Evolutionary conservation across 2,329 filamentous ascomycete species (phyloP).

Genomic region (Calonectria crousiana): DNA sequence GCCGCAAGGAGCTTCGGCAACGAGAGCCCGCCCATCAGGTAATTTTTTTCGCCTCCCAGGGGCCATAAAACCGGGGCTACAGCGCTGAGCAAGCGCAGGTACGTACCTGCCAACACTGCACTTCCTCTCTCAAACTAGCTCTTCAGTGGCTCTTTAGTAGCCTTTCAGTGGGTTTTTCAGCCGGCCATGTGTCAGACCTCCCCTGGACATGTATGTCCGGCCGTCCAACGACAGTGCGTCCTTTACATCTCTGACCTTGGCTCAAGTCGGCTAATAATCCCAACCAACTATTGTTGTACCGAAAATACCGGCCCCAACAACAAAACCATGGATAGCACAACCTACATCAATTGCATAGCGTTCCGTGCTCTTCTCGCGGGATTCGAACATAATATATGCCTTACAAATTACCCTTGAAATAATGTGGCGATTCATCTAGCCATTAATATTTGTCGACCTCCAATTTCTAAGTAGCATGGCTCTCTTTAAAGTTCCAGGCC

Average conservation of each 20-base stretch:
- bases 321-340: background rate
- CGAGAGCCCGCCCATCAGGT: slow-evolving; percentile 39
- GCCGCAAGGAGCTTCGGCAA: slow-evolving; percentile 44
- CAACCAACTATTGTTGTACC: slow-evolving; percentile 30
- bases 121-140: background rate
- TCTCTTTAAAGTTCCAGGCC: background rate
- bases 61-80: slow-evolving; percentile 14
- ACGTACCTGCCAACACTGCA: slow-evolving; percentile 12
- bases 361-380: background rate
- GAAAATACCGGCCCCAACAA: slow-evolving; percentile 21
- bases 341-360: background rate
- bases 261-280: slow-evolving; percentile 30
- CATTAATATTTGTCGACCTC: background rate
- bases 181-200: background rate
- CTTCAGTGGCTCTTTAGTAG: slow-evolving; percentile 16
- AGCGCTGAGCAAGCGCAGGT: background rate
- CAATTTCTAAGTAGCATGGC: background rate
- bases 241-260: slow-evolving; percentile 17
- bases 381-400: background rate
- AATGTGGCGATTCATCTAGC: background rate
- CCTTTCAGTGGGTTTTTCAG: slow-evolving; percentile 24
- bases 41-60: slow-evolving; percentile 36
- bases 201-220: slow-evolving; percentile 44
- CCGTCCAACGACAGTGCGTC: slow-evolving; percentile 21
- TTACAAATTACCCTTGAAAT: background rate